Conservation (phyloP, 2,329 filamentous ascomycete genomes). For the Pseudohalonectria lignicola region DNA sequence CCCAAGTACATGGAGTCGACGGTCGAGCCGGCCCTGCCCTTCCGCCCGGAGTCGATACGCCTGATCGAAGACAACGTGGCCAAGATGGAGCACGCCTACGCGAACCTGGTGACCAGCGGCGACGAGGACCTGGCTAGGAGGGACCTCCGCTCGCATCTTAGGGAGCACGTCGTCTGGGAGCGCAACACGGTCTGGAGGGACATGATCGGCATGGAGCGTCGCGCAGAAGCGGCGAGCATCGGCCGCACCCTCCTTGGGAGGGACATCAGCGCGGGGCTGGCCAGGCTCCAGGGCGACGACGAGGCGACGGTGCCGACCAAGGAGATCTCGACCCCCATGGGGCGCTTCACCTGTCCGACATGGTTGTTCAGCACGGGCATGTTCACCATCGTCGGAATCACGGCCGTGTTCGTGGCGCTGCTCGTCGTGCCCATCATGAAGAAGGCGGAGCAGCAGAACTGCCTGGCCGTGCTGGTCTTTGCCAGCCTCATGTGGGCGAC, state of each 20-base stretch:
- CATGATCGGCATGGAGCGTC: conserved; percentile 94
- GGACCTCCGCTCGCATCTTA: conserved; percentile 78
- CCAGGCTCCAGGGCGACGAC: conserved; percentile 77
- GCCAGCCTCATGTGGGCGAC: conserved; percentile 95
- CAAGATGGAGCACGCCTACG: conserved; percentile 70
- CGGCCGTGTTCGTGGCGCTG: conserved; percentile 64
- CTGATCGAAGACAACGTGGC: conserved; percentile 60
- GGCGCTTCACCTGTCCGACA: conserved; percentile 60
- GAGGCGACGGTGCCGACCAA: conserved; percentile 49
- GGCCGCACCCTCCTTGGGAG: conserved; percentile 72
- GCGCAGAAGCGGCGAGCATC: conserved; percentile 86
- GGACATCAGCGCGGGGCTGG: conserved; percentile 31
- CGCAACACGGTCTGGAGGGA: conserved; percentile 98
- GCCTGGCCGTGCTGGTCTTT: conserved; percentile 84
- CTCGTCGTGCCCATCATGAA: conserved; percentile 74
- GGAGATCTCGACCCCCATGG: conserved; percentile 69
- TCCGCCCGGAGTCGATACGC: conserved; percentile 61
- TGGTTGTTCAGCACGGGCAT: conserved; percentile 83
- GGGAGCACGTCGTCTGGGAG: conserved; percentile 98
- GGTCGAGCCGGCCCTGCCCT: conserved; percentile 73
- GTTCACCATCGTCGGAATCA: conserved; percentile 59
- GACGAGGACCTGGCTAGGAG: conserved; percentile 67
- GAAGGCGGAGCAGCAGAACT: conserved; percentile 86
- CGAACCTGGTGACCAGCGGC: conserved; percentile 70
- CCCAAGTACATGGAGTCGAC: conserved; percentile 61